These are phyloP conservation scores for Phaeosphaeriaceae sp. DNA, from an alignment of 2,329 filamentous ascomycete species.

Conservation along the genomic window DNA sequence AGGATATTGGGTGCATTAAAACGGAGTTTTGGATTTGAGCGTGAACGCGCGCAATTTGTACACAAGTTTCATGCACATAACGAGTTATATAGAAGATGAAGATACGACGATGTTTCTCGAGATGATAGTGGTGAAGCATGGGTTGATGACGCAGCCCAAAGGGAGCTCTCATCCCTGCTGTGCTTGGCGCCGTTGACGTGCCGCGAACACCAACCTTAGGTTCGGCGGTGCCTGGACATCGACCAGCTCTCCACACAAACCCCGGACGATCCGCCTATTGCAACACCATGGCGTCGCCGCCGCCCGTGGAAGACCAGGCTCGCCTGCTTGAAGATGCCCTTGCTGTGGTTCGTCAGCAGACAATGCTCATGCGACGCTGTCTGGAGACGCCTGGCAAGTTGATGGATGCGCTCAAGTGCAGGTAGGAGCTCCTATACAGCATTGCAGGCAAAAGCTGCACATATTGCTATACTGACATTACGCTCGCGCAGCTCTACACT, in stretches of 20 bases:
- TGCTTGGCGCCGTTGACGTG: slow-evolving; percentile 33
- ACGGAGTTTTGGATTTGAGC: slow-evolving; percentile 17
- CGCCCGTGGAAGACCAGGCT: slow-evolving; percentile 67
- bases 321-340: slow-evolving; percentile 97
- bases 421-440: slow-evolving; percentile 62
- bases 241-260: slow-evolving; percentile 37
- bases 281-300: slow-evolving; percentile 55
- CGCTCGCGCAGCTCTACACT: slow-evolving; percentile 78
- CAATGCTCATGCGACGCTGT: slow-evolving; percentile 95
- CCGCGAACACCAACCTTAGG: slow-evolving; percentile 19
- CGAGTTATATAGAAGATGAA: not conserved
- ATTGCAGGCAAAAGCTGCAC: not conserved
- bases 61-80: not conserved
- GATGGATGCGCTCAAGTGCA: slow-evolving; percentile 99
- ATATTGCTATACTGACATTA: slow-evolving; percentile 6
- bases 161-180: slow-evolving; percentile 33
- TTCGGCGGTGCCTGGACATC: slow-evolving; percentile 27
- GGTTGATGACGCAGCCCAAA: slow-evolving; percentile 36
- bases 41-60: slow-evolving; percentile 1
- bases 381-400: slow-evolving; percentile 97
- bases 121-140: not conserved
- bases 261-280: slow-evolving; percentile 30
- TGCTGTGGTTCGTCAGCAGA: slow-evolving; percentile 95
- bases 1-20: slow-evolving; percentile 15
- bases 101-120: not conserved